Base-by-base conservation (phyloP, 225 moss, liverwort and hornwort genomes). In the Marchantia polymorpha region DNA sequence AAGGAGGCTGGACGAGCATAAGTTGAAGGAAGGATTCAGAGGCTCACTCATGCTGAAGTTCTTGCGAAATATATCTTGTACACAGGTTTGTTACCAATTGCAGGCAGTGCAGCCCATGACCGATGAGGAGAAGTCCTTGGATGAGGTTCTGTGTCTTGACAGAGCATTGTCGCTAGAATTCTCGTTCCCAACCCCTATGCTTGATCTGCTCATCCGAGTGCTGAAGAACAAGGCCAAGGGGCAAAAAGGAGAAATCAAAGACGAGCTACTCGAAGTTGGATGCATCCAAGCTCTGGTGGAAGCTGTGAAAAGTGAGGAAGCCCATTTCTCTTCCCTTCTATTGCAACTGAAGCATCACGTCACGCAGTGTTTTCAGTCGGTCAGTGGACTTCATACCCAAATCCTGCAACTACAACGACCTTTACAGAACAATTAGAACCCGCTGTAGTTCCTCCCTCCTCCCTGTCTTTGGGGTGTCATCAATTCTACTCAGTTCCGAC, bases 291-390 rank as follows among this genome's bases (percentile, higher is more conserved):
- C 78, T 7, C 59, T 83, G 8, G 78, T 83, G 22, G 82, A 83
- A 60, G 82, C 82, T 19, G 78, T 83, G 70, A 83, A 56, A n/a
- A 83, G 82, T 58, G 78, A 83, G 39, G 82, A 83, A 31, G 73
- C 82, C 52, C 82, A 83, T 63, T 83, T 83, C 73, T 83, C 82
- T n/a, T 78, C 82, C 46, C 82, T 83, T 11, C 77, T 83, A 15
- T 15, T 64, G 27, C 78, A 83, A 46, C 82, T 83, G n/a, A 83
- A 83, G 73, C 77, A 78, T 53, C 77, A 83, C 49, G 82, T 83
- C 51, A 39, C 73, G 82, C 82, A 72, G 55, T 83, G 82, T 30
- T 83, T 78, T 72, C 82, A 83, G 65, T 83, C 82, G 29, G 82
- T 83, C 52, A 77, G 78, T 72, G 82, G 61, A 58, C 63, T 83